Conservation (phyloP, 345 rosid species). For the Cardamine chenopodiifolia region DNA sequence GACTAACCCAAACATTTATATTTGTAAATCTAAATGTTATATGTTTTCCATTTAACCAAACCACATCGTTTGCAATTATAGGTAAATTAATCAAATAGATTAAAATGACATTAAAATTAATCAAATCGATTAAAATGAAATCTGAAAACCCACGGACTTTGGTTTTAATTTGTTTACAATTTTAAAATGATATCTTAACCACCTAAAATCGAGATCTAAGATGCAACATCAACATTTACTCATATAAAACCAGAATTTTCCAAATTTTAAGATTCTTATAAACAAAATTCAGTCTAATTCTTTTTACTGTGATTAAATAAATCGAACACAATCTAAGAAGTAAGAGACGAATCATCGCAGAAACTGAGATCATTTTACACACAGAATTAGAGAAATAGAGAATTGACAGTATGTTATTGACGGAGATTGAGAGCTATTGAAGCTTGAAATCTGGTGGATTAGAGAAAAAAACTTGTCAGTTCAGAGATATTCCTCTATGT, state of each 20-base stretch:
- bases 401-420: constrained; percentile 81
- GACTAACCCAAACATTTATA: too few species aligned
- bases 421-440: constrained; percentile 94
- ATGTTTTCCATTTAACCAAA: too few species aligned
- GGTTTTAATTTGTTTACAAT: too few species aligned
- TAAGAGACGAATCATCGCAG: not conserved
- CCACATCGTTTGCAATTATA: too few species aligned
- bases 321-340: constrained; percentile 22
- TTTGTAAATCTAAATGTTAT: too few species aligned
- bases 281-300: not conserved
- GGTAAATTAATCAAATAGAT: too few species aligned
- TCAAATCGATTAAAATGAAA: too few species aligned
- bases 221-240: constrained; percentile 12
- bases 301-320: not conserved
- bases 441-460: constrained; percentile 7
- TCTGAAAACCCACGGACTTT: too few species aligned
- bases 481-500: constrained; percentile 9
- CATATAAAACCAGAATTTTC: not conserved
- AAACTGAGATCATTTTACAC: constrained; percentile 3
- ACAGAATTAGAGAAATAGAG: not conserved
- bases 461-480: not conserved
- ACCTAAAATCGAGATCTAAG: constrained; percentile 32
- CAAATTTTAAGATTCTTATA: not conserved
- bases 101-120: too few species aligned
- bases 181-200: too few species aligned